phyloP scores from a whole-genome alignment of 1,284 basidiomycete genomes.

The Xerocomus amazonicus region DNA sequence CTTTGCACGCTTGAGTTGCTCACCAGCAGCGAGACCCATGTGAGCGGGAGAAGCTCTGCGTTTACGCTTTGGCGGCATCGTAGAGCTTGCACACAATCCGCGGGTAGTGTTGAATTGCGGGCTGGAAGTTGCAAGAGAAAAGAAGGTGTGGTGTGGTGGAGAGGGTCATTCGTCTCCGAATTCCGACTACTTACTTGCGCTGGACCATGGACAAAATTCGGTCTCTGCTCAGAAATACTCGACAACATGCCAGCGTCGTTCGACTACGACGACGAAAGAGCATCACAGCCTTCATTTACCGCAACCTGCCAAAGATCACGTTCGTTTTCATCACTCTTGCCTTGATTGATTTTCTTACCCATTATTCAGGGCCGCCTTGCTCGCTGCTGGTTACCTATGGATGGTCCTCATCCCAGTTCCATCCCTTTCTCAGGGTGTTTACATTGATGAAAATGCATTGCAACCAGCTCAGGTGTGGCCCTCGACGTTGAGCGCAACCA shows the following conservation, averaged over 20 bases:
- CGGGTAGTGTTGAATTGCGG: constrained; percentile 2
- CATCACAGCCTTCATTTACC: constrained; percentile 16
- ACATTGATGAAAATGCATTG: constrained; percentile 91
- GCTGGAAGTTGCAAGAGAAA: constrained; percentile 9
- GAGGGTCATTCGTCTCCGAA: constrained; percentile 20
- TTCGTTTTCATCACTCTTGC: constrained; percentile 18
- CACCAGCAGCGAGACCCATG: constrained; percentile 54
- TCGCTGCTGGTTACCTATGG: constrained; percentile 70
- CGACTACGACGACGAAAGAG: constrained; percentile 31
- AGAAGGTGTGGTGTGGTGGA: no score
- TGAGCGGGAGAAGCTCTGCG: constrained; percentile 46
- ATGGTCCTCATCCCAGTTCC: constrained; percentile 67
- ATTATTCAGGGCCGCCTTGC: constrained; percentile 47
- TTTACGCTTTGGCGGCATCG: constrained; percentile 63
- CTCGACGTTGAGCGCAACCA: background rate
- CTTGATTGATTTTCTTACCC: background rate
- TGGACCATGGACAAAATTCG: constrained; percentile 22
- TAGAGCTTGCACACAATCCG: background rate
- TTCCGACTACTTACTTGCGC: constrained; percentile 18
- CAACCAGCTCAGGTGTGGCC: constrained; percentile 77
- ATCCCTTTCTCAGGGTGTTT: constrained; percentile 63
- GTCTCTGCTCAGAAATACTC: constrained; percentile 15
- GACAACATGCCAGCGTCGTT: constrained; percentile 11
- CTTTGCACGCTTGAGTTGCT: constrained; percentile 56
- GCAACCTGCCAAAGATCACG: constrained; percentile 30